Evolutionary conservation across 352 stramenopile species (phyloP), one percentile per base, ranked within the genome.

Genomic region (Globisporangium middletonii): DNA sequence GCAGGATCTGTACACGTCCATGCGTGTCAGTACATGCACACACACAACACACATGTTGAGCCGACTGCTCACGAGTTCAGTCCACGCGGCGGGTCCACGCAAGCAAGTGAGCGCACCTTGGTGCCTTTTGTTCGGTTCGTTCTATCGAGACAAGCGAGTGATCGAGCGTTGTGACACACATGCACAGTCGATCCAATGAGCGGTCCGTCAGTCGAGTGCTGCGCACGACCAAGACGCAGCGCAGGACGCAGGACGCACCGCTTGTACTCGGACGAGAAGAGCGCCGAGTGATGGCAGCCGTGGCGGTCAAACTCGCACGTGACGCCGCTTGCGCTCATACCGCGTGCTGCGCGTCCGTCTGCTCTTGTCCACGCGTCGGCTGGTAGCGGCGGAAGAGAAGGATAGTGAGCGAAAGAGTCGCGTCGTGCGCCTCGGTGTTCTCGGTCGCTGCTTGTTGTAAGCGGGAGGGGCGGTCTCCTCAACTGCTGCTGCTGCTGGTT

Each of bases 191-290:
- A 18, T 44, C 41, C 41, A 44, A 7, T 44, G 13, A 13, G 6
- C 5, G 12, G 41, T 19, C 5, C 41, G 41, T 19, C 41, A 16
- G 41, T 19, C 6, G 13, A 4, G 41, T 4, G 8, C 5, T 15
- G 13, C 13, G 41, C 41, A 19, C 41, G 16, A 19, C 7, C 5
- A 9, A 38, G 33, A 7, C 4, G 15, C 2, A 44, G 13, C 41
- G 38, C 13, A 44, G 38, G 5, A 13, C 16, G 38, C 38, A 11
- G 30, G 38, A 58, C 72, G 55, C 53, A 88, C 77, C 77, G 72
- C 58, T 88, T 88, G 73, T 86, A 88, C 60, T 88, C 71, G 44
- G 23, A 51, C 50, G 65, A 47, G 51, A 88, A 88, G 45, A 86
- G 64, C 44, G 67, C 46, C 5, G 65, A 50, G 43, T 88, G 75